Conservation (phyloP, 768 basidiomycete genomes). For the Pulveroboletus sp. region DNA sequence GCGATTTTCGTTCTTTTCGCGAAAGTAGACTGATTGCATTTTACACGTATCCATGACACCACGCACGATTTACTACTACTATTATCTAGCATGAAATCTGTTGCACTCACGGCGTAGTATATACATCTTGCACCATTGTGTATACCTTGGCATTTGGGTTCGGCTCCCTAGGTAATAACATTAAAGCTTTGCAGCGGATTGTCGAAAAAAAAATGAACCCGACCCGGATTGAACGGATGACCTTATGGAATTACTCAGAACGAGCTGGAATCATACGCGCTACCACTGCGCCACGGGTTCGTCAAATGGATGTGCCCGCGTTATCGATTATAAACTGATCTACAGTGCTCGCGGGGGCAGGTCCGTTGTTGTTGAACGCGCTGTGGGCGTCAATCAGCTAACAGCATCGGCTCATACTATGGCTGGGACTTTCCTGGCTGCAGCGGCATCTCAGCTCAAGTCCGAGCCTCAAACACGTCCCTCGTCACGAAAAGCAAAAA, state of each 20-base stretch:
- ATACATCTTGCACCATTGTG: constrained; percentile 3
- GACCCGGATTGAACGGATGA: constrained; percentile 46
- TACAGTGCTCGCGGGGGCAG: no score
- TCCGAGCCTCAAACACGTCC: no score
- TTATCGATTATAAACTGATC: no score
- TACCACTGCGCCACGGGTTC: constrained; percentile 38
- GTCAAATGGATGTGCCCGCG: not conserved
- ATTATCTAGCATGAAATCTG: constrained; percentile 17
- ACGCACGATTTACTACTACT: constrained; percentile 9
- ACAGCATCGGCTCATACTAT: no score
- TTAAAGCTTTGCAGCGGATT: no score
- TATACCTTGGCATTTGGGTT: constrained; percentile 1
- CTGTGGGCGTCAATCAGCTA: no score
- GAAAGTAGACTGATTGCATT: constrained; percentile 22
- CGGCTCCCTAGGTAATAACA: not conserved
- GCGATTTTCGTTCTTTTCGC: constrained; percentile 28
- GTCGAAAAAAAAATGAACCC: constrained; percentile 27
- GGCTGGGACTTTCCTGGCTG: no score
- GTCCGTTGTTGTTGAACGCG: no score
- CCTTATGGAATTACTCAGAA: constrained; percentile 33
- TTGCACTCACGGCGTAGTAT: constrained; percentile 11
- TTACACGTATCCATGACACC: constrained; percentile 17
- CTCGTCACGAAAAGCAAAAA: no score
- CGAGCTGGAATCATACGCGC: constrained; percentile 37
- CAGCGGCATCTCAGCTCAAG: no score